A percentile compares a stretch with the other conserved stretches of the same genome.
These are phyloP conservation scores for Hypoxylon rickii DNA, from an alignment of 495 filamentous ascomycete genomes.

Conservation along the genomic window DNA sequence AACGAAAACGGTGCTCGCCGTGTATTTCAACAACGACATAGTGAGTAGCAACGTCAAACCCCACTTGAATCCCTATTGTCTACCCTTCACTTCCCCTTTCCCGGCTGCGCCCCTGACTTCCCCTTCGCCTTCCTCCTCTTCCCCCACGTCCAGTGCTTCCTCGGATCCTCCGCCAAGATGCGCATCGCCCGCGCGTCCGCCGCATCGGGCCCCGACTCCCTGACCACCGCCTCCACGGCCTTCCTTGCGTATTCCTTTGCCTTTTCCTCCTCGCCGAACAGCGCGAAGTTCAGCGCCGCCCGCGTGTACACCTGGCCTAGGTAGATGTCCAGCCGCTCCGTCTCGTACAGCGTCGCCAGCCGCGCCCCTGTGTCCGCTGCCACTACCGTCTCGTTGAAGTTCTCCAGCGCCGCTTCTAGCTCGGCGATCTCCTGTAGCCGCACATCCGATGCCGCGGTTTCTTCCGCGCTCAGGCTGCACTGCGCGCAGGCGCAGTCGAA, in stretches of 20 bases:
- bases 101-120: too few species aligned
- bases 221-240: constrained; percentile 41
- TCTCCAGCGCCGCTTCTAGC: constrained; percentile 43
- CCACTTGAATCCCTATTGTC: too few species aligned
- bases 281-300: constrained; percentile 48
- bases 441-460: constrained; percentile 39
- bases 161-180: constrained; percentile 39
- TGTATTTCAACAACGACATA: too few species aligned
- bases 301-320: constrained; percentile 45
- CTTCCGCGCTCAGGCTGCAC: constrained; percentile 34
- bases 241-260: constrained; percentile 38
- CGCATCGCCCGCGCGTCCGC: constrained; percentile 44
- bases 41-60: too few species aligned
- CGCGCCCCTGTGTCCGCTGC: constrained; percentile 41
- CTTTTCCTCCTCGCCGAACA: constrained; percentile 46
- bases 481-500: constrained; percentile 47
- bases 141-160: constrained; percentile 39
- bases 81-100: too few species aligned
- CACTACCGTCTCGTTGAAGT: constrained; percentile 35
- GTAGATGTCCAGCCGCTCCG: constrained; percentile 44
- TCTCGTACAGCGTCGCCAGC: constrained; percentile 40
- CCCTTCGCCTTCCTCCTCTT: constrained; percentile 20
- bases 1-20: too few species aligned
- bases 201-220: constrained; percentile 40
- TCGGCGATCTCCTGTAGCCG: constrained; percentile 41